Evolutionary conservation across 805 yeast species (phyloP), one percentile per base, ranked within the genome.

Genomic region (Yamadazyma sp.): DNA sequence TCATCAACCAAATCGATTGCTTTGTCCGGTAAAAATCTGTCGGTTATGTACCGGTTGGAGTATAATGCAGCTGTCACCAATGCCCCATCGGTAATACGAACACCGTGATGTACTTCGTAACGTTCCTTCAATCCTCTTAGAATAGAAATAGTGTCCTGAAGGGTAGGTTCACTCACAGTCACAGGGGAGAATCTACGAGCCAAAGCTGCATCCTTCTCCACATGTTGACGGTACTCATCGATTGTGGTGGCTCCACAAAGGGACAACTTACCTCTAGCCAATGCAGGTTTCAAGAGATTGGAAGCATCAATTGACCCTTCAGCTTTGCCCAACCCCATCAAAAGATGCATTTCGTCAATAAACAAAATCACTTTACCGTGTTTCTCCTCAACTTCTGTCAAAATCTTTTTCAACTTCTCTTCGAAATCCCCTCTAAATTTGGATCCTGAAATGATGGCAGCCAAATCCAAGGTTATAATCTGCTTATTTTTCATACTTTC

Each of bases 101-200:
- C 99, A 64, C 99, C 99, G 54, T 91, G 99, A 53, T 91, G 99
- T 2, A 91, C 96, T 56, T 91, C 99, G 58, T 91, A 91, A 45
- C 84, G 76, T 54, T 91, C 98, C 58, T 91, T 90, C 53, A 91
- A 72, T 3, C 99, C 99, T 55, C 99, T 78, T 42, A 93, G 68
- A 43, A 91, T 91, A 18, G 95, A 83, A 38, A 91, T 88, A 0
- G 97, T 83, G 58, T 91, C 97, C 43, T 84, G 81, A 2, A 90
- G 96, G 3, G 84, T 70, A 12, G 99, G 99, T 55, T 93, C 98
- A 42, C 78, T 79, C 24, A 91, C 82, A 41, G 77, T 54, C 20
- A 91, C 95, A 1, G 96, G 84, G 52, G 91, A 95, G 60, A 91
- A 90, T 50, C 99, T 75, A 66, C 99, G 78, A 1, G 97, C 91